Evolutionary conservation across 768 basidiomycete genomes (phyloP).

Genomic region (Ramaria sp.): DNA sequence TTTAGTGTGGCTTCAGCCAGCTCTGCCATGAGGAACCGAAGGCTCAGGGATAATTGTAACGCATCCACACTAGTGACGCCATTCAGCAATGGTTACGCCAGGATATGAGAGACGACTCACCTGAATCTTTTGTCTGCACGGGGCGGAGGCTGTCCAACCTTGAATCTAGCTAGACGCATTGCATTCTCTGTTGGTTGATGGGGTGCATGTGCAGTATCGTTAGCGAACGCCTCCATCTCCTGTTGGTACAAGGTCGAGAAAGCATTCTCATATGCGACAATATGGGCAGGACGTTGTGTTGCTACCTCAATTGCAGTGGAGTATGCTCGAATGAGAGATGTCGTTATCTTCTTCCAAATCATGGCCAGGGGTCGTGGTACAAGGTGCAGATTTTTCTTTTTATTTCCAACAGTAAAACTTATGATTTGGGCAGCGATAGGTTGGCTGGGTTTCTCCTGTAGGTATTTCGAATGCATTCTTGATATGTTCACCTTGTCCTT

Average conservation of each 20-base stretch:
- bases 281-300: conserved; percentile 42
- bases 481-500: background rate
- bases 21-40: conserved; percentile 41
- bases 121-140: conserved; percentile 44
- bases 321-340: conserved; percentile 30
- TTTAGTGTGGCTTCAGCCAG: conserved; percentile 34
- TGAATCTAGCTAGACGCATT: conserved; percentile 37
- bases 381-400: conserved; percentile 12
- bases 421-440: background rate
- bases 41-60: conserved; percentile 40
- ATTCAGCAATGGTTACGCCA: background rate
- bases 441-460: background rate
- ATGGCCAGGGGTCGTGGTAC: conserved; percentile 22
- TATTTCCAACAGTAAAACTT: background rate
- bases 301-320: conserved; percentile 29
- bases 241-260: conserved; percentile 39
- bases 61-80: conserved; percentile 35
- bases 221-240: conserved; percentile 28
- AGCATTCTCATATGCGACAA: conserved; percentile 50
- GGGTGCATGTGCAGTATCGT: conserved; percentile 23
- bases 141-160: conserved; percentile 48
- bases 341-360: conserved; percentile 31
- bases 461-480: background rate
- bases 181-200: conserved; percentile 36
- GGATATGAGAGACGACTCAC: background rate